Evolutionary conservation across 2,329 filamentous ascomycete species (phyloP).

Genomic region (Dactylellina sp.): DNA sequence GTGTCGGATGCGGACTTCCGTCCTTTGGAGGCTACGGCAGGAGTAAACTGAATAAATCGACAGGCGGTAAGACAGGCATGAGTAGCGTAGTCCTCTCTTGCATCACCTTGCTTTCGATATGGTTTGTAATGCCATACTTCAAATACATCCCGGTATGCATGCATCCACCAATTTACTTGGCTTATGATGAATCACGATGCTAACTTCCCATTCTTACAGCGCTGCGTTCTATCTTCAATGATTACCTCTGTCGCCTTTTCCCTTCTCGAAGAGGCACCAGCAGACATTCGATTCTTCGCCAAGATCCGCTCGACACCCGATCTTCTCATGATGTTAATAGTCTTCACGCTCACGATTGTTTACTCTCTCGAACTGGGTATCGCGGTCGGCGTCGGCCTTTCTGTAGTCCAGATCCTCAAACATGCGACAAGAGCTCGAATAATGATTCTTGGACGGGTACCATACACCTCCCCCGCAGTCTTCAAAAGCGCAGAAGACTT

Average conservation of each 20-base stretch:
- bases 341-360: slow-evolving; percentile 91
- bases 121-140: slow-evolving; percentile 88
- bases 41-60: slow-evolving; percentile 93
- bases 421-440: slow-evolving; percentile 93
- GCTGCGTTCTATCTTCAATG: slow-evolving; percentile 82
- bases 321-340: slow-evolving; percentile 85
- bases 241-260: slow-evolving; percentile 96
- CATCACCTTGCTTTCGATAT: slow-evolving; percentile 82
- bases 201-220: slow-evolving; percentile 9
- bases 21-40: slow-evolving; percentile 96
- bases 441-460: slow-evolving; percentile 91
- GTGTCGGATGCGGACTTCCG: slow-evolving; percentile 90
- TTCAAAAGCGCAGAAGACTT: slow-evolving; percentile 87
- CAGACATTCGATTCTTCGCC: slow-evolving; percentile 90
- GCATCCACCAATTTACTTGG: not conserved
- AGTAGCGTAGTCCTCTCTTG: slow-evolving; percentile 86
- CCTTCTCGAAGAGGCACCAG: slow-evolving; percentile 92
- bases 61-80: slow-evolving; percentile 92
- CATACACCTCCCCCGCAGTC: slow-evolving; percentile 73
- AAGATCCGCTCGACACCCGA: slow-evolving; percentile 87
- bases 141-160: slow-evolving; percentile 89
- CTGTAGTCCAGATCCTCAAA: slow-evolving; percentile 86
- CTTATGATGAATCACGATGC: not conserved
- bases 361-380: slow-evolving; percentile 95
- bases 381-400: slow-evolving; percentile 90